Evolutionary conservation across 306 rosid species (phyloP), one percentile per base, ranked within the genome.

Genomic region (Trifolium pratense): DNA sequence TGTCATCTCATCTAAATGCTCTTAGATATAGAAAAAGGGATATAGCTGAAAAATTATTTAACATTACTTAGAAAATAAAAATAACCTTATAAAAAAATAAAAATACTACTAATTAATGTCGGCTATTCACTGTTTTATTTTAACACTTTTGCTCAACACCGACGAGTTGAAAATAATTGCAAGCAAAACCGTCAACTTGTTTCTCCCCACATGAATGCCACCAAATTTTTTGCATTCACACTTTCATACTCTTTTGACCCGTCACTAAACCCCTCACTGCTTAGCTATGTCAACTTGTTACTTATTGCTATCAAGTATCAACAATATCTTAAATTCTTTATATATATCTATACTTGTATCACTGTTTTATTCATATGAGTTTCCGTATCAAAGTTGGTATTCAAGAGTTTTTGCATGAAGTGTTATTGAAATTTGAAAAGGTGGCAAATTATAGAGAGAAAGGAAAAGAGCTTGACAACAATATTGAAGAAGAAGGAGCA

Each of bases 151-250:
- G 39, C n/a, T 34, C 32, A 58, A 7, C 69, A 49, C 81, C 78
- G 83, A 75, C 81, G 14, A 43, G 14, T 15, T 13, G 14, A 39
- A 53, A 67, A 39, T 40, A 42, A 29, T 20, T 26, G 13, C 43
- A 61, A 13, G 13, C 43, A 61, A 13, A 53, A 36, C 46, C 46
- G 36, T 11, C 83, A 37, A 74, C 17, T 70, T 62, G 74, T 20
- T 36, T 67, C 7, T 36, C 36, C 21, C 9, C 65, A 58, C 65
- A 58, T 18, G 20, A 29, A 29, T 3, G 65, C 65, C 77, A 25
- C 65, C 48, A 20, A 63, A 32, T 7, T 7, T 56, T 11, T 42
- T 21, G 75, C 26, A 5, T 83, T 83, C 86, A 75, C 81, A 83
- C 71, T 40, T 29, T 0, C 32, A 0, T 20, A 15, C 10, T 5